Evolutionary conservation across 2,329 filamentous ascomycete genomes (phyloP).

Genomic region (Ophiocordyceps camponoti-leonardi): DNA sequence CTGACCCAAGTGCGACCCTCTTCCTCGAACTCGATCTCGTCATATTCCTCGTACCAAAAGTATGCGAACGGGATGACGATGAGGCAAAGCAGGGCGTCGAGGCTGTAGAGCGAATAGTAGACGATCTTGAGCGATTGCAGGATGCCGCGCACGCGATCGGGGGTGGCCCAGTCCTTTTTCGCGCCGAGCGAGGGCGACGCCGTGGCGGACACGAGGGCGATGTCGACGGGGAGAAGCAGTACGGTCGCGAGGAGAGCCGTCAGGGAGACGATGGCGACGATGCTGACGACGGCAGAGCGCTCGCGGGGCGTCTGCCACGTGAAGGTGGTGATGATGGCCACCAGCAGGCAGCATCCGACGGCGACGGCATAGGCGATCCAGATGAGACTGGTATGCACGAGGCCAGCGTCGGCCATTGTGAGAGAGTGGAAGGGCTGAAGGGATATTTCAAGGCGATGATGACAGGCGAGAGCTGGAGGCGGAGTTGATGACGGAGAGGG

Average conservation of each 20-base stretch:
- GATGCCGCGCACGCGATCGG: conserved; percentile 61
- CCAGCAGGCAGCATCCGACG: conserved; percentile 56
- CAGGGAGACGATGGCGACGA: conserved; percentile 73
- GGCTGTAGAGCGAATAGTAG: conserved; percentile 83
- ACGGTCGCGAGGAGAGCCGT: conserved; percentile 82
- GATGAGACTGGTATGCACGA: conserved; percentile 79
- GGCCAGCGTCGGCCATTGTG: conserved; percentile 28
- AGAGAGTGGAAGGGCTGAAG: background rate
- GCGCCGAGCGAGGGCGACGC: conserved; percentile 55
- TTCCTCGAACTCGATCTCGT: conserved; percentile 76
- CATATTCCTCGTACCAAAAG: conserved; percentile 96
- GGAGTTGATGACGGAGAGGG: background rate
- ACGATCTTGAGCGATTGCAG: conserved; percentile 67
- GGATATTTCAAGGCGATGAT: background rate
- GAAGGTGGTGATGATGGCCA: conserved; percentile 74
- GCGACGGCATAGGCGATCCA: conserved; percentile 88
- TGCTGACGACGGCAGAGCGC: conserved; percentile 63
- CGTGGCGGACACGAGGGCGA: conserved; percentile 85
- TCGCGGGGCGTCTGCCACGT: conserved; percentile 83
- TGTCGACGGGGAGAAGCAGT: conserved; percentile 83
- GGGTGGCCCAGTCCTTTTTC: conserved; percentile 92
- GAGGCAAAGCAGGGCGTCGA: conserved; percentile 80
- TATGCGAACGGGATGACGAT: conserved; percentile 89
- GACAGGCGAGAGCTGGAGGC: background rate
- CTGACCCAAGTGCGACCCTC: conserved; percentile 54